These are phyloP conservation scores for Salvia sclarea DNA, from an alignment of 305 asterid species.

Conservation along the genomic window DNA sequence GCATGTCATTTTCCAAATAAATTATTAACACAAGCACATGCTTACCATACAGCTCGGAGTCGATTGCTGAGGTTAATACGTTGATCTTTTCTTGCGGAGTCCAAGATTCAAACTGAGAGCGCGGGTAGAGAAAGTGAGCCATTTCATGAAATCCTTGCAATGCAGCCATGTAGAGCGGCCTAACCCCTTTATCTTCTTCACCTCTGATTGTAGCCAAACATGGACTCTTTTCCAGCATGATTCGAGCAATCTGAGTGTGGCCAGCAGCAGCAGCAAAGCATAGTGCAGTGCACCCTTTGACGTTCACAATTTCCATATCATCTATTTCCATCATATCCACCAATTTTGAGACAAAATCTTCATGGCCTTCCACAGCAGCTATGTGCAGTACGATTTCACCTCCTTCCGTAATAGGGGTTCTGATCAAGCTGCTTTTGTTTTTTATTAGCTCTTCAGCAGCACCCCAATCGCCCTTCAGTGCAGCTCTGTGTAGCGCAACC, in stretches of 20 bases:
- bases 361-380: slow-evolving; percentile 31
- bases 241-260: slow-evolving; percentile 20
- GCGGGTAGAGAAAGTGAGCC: slow-evolving; percentile 26
- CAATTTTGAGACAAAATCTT: slow-evolving; percentile 19
- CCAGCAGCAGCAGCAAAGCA: slow-evolving; percentile 40
- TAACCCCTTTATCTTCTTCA: not conserved
- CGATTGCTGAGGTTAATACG: slow-evolving; percentile 28
- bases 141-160: slow-evolving; percentile 20
- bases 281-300: slow-evolving; percentile 32
- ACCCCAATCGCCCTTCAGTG: slow-evolving; percentile 33
- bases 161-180: slow-evolving; percentile 41
- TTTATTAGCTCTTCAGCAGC: not conserved
- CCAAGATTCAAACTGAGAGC: slow-evolving; percentile 21
- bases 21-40: no score
- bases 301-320: slow-evolving; percentile 16
- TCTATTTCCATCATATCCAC: not conserved
- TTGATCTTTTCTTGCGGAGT: not conserved
- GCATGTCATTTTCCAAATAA: no score
- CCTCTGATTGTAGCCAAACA: slow-evolving; percentile 5
- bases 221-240: not conserved
- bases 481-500: slow-evolving; percentile 35
- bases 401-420: slow-evolving; percentile 30
- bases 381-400: slow-evolving; percentile 38
- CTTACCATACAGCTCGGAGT: slow-evolving; percentile 34
- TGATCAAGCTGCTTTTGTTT: not conserved